phyloP scores from a whole-genome alignment of 139 green algal genomes.

The Chlorella ohadii region DNA sequence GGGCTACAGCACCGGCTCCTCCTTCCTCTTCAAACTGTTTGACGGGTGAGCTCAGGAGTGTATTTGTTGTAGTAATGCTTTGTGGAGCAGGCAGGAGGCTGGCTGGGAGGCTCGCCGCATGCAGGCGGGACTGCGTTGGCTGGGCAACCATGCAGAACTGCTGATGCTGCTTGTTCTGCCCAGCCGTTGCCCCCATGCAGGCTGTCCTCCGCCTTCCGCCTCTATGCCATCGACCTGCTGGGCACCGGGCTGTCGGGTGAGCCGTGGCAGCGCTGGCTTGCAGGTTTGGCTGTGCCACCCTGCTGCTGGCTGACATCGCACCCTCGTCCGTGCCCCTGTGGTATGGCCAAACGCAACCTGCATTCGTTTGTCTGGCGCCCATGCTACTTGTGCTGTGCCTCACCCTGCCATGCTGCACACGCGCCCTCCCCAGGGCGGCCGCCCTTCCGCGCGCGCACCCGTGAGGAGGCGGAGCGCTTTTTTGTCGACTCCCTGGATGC shows the following conservation, averaged over 20 bases:
- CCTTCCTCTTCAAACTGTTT: constrained; percentile 24
- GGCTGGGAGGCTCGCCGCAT: no score
- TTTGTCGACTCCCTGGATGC: constrained; percentile 77
- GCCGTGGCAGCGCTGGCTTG: not conserved
- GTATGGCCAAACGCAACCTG: no score
- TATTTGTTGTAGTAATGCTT: no score
- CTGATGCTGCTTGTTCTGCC: constrained; percentile 79
- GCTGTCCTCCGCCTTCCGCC: constrained; percentile 57
- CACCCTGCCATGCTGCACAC: no score
- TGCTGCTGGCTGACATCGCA: no score
- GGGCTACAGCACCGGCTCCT: constrained; percentile 7
- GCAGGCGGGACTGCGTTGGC: no score
- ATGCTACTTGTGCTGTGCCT: no score
- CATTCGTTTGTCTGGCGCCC: no score
- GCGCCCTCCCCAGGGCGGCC: constrained; percentile 81
- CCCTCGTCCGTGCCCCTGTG: no score
- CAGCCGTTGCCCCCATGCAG: not conserved
- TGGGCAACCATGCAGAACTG: no score
- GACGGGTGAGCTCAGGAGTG: not conserved
- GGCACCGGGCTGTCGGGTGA: constrained; percentile 82
- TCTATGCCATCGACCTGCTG: constrained; percentile 84
- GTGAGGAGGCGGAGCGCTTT: constrained; percentile 78
- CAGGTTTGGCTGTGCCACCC: no score
- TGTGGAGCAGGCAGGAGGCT: not conserved
- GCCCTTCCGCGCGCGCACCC: constrained; percentile 62